Percentiles rank a stretch among this genome's conserved stretches.
These are phyloP conservation scores for Alternaria consortialis DNA, from an alignment of 2,329 filamentous ascomycete genomes.

Conservation along the genomic window DNA sequence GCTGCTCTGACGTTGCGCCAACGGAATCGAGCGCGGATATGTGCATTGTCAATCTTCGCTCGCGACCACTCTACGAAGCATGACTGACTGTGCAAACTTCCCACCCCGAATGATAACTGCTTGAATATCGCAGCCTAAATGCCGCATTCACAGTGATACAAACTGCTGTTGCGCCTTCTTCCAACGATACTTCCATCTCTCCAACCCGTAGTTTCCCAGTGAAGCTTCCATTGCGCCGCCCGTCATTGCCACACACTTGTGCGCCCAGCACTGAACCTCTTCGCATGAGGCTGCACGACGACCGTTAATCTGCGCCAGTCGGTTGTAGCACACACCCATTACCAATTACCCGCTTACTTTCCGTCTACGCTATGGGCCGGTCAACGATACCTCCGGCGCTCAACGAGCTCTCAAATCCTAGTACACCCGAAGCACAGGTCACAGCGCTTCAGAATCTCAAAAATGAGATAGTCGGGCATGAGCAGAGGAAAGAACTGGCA, in stretches of 20 bases:
- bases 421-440: conserved; percentile 52
- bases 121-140: conserved; percentile 1
- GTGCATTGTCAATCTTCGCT: conserved; percentile 10
- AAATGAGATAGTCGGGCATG: conserved; percentile 88
- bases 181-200: conserved; percentile 18
- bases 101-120: neutral
- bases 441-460: conserved; percentile 77
- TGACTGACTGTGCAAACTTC: neutral
- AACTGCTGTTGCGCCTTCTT: conserved; percentile 22
- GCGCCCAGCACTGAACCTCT: conserved; percentile 8
- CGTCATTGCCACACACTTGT: conserved; percentile 11
- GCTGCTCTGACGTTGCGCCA: conserved; percentile 14
- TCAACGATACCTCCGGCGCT: conserved; percentile 49
- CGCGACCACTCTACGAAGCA: neutral
- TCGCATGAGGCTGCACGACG: conserved; percentile 14
- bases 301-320: conserved; percentile 15
- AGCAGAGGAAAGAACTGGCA: conserved; percentile 84
- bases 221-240: conserved; percentile 9
- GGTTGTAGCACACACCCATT: conserved; percentile 19
- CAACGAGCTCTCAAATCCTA: conserved; percentile 51
- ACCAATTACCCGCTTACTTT: conserved; percentile 13
- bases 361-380: conserved; percentile 43
- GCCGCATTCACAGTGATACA: conserved; percentile 12
- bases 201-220: conserved; percentile 5
- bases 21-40: conserved; percentile 12